phyloP scores from a whole-genome alignment of 208 protist genomes.

The Crithidia sp. region DNA sequence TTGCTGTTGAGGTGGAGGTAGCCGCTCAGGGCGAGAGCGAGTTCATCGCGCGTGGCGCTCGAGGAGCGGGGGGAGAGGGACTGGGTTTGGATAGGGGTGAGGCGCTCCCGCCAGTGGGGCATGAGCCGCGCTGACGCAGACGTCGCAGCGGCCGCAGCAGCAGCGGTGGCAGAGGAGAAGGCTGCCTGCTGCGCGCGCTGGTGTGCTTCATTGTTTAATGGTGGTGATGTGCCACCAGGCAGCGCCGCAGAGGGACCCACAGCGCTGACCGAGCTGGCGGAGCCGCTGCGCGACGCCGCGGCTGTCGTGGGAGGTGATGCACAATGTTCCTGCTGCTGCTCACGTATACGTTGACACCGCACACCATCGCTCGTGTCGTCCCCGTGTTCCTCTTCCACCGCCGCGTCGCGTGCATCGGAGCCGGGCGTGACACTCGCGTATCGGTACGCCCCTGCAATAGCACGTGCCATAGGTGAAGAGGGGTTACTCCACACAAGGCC shows the following conservation, averaged over 20 bases:
- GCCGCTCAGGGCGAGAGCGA: not conserved
- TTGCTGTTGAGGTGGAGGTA: not conserved
- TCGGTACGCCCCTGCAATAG: not conserved
- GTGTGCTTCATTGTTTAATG: not conserved
- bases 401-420: not conserved
- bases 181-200: slow-evolving; percentile 5
- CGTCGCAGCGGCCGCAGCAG: not conserved
- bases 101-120: slow-evolving; percentile 16
- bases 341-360: not conserved
- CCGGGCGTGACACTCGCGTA: not conserved
- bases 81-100: not conserved
- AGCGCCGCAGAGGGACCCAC: not conserved
- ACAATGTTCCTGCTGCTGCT: slow-evolving; percentile 1
- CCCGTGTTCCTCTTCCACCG: not conserved
- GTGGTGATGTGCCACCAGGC: not conserved
- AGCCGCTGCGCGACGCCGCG: not conserved
- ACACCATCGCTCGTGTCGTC: too few species aligned
- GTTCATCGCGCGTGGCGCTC: slow-evolving; percentile 6
- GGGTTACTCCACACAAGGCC: slow-evolving; percentile 5
- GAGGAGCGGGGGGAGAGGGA: not conserved
- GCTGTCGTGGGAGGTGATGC: not conserved
- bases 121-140: slow-evolving; percentile 1
- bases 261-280: not conserved
- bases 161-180: not conserved
- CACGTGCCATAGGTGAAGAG: not conserved